phyloP scores from a whole-genome alignment of 139 green algal species.

The Volvox reticuliferus region DNA sequence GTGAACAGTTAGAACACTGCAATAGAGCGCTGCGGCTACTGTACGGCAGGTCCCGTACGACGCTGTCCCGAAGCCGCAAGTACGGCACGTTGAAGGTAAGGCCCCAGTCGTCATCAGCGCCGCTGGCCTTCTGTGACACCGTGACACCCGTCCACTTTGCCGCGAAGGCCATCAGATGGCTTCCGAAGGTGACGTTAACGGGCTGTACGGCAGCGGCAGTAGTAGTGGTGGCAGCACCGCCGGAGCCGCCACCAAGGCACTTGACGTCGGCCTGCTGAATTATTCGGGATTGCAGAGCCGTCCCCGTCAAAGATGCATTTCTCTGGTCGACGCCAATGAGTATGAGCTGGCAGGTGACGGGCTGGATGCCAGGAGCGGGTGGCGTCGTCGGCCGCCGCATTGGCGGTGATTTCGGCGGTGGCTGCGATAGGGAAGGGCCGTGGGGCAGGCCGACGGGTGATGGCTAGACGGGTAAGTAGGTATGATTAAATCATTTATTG shows the following conservation, averaged over 20 bases:
- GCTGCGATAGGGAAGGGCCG: no score
- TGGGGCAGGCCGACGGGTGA: background rate
- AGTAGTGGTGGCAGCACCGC: background rate
- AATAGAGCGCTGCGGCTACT: background rate
- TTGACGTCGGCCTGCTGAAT: background rate
- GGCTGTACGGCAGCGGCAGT: no score
- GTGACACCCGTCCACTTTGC: background rate
- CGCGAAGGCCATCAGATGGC: background rate
- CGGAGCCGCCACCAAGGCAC: background rate
- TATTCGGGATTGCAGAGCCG: background rate
- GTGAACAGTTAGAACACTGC: background rate
- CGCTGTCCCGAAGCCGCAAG: background rate
- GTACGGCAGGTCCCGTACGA: background rate
- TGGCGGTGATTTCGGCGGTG: no score
- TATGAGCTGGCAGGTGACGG: background rate
- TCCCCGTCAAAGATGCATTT: background rate
- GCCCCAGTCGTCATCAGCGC: conserved; percentile 1
- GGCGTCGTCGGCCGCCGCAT: no score
- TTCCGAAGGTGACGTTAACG: background rate
- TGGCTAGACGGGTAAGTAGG: background rate
- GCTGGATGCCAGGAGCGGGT: no score
- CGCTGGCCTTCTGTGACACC: background rate
- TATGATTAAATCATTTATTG: no score
- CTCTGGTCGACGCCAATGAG: background rate
- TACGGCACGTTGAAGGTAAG: background rate